These are phyloP conservation scores for Stemphylium lycopersici DNA, from an alignment of 2,329 filamentous ascomycete species.

Conservation along the genomic window DNA sequence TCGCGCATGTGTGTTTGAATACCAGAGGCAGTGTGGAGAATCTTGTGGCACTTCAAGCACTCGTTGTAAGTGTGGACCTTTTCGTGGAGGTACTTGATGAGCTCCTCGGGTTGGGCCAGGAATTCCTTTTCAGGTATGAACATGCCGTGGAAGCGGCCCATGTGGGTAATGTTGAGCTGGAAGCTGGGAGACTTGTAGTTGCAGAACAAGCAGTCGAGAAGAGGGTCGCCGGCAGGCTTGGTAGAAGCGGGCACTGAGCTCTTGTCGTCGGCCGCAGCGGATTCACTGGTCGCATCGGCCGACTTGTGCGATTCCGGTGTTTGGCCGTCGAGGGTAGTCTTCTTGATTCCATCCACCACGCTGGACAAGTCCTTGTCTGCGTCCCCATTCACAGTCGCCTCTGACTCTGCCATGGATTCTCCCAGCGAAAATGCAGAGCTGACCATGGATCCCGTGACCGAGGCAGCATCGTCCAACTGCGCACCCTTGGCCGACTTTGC, in stretches of 20 bases:
- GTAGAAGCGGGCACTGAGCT: constrained; percentile 35
- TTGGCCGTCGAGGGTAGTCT: constrained; percentile 58
- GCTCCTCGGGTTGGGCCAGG: constrained; percentile 79
- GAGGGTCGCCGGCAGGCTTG: constrained; percentile 46
- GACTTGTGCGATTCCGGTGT: constrained; percentile 47
- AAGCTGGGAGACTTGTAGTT: constrained; percentile 80
- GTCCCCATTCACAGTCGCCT: constrained; percentile 65
- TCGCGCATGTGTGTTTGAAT: constrained; percentile 98
- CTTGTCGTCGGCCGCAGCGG: constrained; percentile 51
- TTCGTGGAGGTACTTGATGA: constrained; percentile 77
- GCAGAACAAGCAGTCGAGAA: constrained; percentile 82
- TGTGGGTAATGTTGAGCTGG: constrained; percentile 80
- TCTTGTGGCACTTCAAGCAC: constrained; percentile 86
- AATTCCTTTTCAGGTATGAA: constrained; percentile 92
- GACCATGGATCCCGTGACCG: constrained; percentile 69
- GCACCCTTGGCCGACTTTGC: constrained; percentile 50
- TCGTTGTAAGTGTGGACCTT: constrained; percentile 82
- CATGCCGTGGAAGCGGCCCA: constrained; percentile 92
- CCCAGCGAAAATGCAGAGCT: constrained; percentile 92
- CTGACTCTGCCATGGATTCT: constrained; percentile 68
- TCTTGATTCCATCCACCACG: constrained; percentile 78
- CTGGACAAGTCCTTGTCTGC: constrained; percentile 77
- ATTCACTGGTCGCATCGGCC: neutral
- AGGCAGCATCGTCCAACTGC: constrained; percentile 68
- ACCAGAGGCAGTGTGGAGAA: constrained; percentile 77